phyloP scores from a whole-genome alignment of 164 flowering plant genomes.

The Santalum album region DNA sequence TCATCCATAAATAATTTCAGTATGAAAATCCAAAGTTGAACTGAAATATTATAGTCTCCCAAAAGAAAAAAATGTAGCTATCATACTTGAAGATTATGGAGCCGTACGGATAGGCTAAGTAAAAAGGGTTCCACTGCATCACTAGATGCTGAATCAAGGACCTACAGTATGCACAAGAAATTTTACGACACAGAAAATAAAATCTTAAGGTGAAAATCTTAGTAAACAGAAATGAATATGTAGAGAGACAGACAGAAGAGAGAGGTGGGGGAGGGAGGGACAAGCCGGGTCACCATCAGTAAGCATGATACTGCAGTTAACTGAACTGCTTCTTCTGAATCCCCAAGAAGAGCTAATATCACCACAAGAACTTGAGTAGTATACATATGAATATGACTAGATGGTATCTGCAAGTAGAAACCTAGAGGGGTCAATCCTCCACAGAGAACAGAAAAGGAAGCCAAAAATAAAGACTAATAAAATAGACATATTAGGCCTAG shows the following conservation, averaged over 20 bases:
- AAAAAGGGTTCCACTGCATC: constrained; percentile 78
- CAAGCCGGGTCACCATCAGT: constrained; percentile 33
- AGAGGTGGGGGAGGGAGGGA: background rate
- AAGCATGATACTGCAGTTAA: constrained; percentile 82
- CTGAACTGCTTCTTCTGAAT: constrained; percentile 82
- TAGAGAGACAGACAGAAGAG: background rate
- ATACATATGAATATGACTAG: constrained; percentile 43
- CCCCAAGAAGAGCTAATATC: constrained; percentile 83
- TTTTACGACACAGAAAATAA: too few relatives aligned
- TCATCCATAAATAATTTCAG: background rate
- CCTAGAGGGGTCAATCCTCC: background rate
- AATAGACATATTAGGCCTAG: too few relatives aligned
- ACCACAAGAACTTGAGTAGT: constrained; percentile 76
- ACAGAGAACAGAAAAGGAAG: background rate
- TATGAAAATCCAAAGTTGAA: background rate
- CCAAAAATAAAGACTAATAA: too few relatives aligned
- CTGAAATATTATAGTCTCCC: background rate
- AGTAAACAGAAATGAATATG: background rate
- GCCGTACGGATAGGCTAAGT: constrained; percentile 61
- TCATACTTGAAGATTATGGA: constrained; percentile 82
- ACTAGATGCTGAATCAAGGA: constrained; percentile 61
- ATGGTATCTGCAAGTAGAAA: constrained; percentile 61
- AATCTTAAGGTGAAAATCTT: background rate
- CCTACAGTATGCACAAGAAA: too few relatives aligned
- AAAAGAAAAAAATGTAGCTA: background rate